Base-by-base conservation (phyloP, 2,329 filamentous ascomycete species). In the Colletotrichum sp. region DNA sequence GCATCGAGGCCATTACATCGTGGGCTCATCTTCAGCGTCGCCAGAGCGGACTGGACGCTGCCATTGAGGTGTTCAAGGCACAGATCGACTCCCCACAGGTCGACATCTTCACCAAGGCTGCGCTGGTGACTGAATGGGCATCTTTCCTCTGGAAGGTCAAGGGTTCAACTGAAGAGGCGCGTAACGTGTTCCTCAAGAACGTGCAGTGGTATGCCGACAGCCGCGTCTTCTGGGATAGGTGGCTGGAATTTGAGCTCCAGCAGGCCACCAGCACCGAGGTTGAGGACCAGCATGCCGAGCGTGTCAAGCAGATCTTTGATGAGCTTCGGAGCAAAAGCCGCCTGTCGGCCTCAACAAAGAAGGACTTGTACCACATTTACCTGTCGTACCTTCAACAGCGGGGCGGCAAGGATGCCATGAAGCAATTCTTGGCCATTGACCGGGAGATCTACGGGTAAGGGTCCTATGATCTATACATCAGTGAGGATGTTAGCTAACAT, bases 51-150 rank as follows among this genome's bases (percentile, higher is more conserved):
- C 89, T 98, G 6, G 95, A 98, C 36, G 94, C 95, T 1, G 96
- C 96, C 3, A 94, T 98, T 72, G 92, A 94, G 71, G 90, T 98
- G 8, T 95, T 96, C 84, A 95, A 96, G 84, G 89, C 90, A 66
- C 95, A 98, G 78, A 94, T 98, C 78, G 94, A 96, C 79, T 92
- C 92, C 3, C 89, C 92, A 2, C 88, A 92, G 13, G 92, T 94
- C 69, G 94, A 96, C 78, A 89, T 94, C 69, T 94, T 94, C 80
- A 94, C 95, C 68, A 98, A 98, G 84, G 96, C 96, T 10, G 93
- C 95, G 2, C 89, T 99, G 34, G 95, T 98, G 55, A 95, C 95
- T 0, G 95, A 98, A 81, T 98, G 96, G 94, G 96, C 96, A 3
- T 90, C 91, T 30, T 88, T 99, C 71, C 83, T 98, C 59, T 98